Evolutionary conservation across 257 asterid genomes (phyloP).

Genomic region (Verbascum thapsus): DNA sequence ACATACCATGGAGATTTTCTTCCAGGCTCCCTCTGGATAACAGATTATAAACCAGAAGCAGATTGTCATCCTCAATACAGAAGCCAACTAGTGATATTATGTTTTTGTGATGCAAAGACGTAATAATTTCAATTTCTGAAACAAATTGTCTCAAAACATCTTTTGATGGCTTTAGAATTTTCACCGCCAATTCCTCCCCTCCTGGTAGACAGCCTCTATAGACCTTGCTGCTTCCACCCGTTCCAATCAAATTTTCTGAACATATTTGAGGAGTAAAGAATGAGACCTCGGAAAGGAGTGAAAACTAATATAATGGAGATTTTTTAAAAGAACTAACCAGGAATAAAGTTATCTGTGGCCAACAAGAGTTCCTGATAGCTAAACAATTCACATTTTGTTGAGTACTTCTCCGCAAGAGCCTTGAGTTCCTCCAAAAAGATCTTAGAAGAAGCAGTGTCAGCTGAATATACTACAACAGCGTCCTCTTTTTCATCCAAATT

Average conservation of each 20-base stretch:
- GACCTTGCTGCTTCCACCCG: constrained; percentile 90
- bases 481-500: constrained; percentile 44
- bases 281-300: constrained; percentile 20
- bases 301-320: constrained; percentile 10
- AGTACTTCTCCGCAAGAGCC: constrained; percentile 57
- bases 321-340: constrained; percentile 49
- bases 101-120: constrained; percentile 71
- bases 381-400: constrained; percentile 55
- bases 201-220: constrained; percentile 71
- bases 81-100: constrained; percentile 73
- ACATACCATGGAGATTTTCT: constrained; percentile 82
- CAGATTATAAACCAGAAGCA: constrained; percentile 79
- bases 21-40: constrained; percentile 89
- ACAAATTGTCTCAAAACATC: constrained; percentile 68
- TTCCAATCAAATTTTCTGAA: constrained; percentile 78
- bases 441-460: constrained; percentile 33
- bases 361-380: constrained; percentile 68
- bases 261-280: constrained; percentile 19
- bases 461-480: constrained; percentile 40
- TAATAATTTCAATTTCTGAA: constrained; percentile 74
- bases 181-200: constrained; percentile 72
- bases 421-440: constrained; percentile 51
- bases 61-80: constrained; percentile 64
- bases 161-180: constrained; percentile 71
- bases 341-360: constrained; percentile 65